phyloP scores from a whole-genome alignment of 129 eudicot species.

The Rutidosis leptorrhynchoides region DNA sequence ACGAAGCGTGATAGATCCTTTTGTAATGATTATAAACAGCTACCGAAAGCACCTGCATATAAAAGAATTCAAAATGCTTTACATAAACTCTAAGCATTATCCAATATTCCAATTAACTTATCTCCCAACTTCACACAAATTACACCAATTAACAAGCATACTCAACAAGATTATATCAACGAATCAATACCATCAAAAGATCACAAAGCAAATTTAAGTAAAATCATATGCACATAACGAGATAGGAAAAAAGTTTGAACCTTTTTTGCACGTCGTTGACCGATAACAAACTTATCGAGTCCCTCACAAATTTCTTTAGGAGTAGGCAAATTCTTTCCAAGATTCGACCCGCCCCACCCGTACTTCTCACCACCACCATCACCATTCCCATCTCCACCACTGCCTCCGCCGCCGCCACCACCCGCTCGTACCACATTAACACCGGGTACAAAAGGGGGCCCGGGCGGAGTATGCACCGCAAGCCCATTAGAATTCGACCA shows the following conservation, averaged over 20 bases:
- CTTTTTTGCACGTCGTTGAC: slow-evolving; percentile 92
- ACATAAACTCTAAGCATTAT: neutral
- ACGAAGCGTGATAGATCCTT: slow-evolving; percentile 69
- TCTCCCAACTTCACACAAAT: neutral
- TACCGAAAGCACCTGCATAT: slow-evolving; percentile 78
- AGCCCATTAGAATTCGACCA: slow-evolving; percentile 56
- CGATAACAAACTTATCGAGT: slow-evolving; percentile 86
- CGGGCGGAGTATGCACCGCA: slow-evolving; percentile 69
- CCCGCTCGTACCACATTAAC: slow-evolving; percentile 50
- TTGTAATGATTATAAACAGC: slow-evolving; percentile 98
- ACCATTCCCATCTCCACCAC: slow-evolving; percentile 35
- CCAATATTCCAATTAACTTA: neutral
- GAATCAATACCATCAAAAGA: slow-evolving; percentile 15
- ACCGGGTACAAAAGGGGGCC: slow-evolving; percentile 84
- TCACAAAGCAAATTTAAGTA: neutral
- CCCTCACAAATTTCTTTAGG: slow-evolving; percentile 95
- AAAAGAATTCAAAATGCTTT: neutral
- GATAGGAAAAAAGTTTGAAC: slow-evolving; percentile 29
- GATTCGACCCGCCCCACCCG: slow-evolving; percentile 86
- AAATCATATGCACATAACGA: slow-evolving; percentile 6
- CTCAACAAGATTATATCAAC: neutral
- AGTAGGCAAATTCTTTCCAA: slow-evolving; percentile 84
- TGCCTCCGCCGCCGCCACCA: slow-evolving; percentile 30
- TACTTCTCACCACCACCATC: slow-evolving; percentile 46
- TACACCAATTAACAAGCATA: slow-evolving; percentile 10